Conservation (phyloP, 2,329 filamentous ascomycete species). For the Westerdykella ornata region DNA sequence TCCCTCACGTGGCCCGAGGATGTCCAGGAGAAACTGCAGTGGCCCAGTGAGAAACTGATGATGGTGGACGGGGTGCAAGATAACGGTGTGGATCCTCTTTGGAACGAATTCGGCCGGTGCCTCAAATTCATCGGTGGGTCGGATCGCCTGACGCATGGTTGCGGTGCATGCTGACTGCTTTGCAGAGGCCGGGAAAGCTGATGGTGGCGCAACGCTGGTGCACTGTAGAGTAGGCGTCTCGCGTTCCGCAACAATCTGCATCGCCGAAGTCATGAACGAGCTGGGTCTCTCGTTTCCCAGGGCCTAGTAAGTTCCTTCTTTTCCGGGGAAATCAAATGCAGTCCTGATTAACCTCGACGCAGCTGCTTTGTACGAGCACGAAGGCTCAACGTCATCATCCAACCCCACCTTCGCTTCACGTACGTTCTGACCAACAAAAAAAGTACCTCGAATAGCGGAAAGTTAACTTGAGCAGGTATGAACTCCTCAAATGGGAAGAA, state of each 20-base stretch:
- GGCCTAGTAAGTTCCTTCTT: slow-evolving; percentile 59
- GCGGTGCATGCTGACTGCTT: slow-evolving; percentile 8
- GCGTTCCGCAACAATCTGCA: slow-evolving; percentile 92
- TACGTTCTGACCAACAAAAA: slow-evolving; percentile 37
- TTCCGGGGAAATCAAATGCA: neutral
- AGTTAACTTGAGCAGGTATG: slow-evolving; percentile 49
- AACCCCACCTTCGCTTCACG: slow-evolving; percentile 88
- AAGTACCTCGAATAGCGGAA: neutral
- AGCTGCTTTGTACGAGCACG: slow-evolving; percentile 88
- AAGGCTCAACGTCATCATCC: slow-evolving; percentile 93
- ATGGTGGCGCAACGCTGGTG: slow-evolving; percentile 79
- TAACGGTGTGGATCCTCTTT: slow-evolving; percentile 91
- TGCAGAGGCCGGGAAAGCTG: slow-evolving; percentile 67
- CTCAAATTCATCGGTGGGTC: slow-evolving; percentile 84
- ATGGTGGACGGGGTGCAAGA: slow-evolving; percentile 84
- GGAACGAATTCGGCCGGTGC: slow-evolving; percentile 75
- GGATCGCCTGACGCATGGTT: neutral
- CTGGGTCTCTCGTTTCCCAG: slow-evolving; percentile 75
- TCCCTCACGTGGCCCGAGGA: slow-evolving; percentile 71
- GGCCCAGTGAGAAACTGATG: slow-evolving; percentile 73
- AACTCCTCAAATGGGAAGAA: slow-evolving; percentile 95
- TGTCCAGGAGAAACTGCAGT: slow-evolving; percentile 52
- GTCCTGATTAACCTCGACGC: slow-evolving; percentile 7
- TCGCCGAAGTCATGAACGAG: slow-evolving; percentile 93
- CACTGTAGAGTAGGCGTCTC: slow-evolving; percentile 96